Base-by-base conservation (phyloP, 768 basidiomycete genomes). In the Mycena alexandri region DNA sequence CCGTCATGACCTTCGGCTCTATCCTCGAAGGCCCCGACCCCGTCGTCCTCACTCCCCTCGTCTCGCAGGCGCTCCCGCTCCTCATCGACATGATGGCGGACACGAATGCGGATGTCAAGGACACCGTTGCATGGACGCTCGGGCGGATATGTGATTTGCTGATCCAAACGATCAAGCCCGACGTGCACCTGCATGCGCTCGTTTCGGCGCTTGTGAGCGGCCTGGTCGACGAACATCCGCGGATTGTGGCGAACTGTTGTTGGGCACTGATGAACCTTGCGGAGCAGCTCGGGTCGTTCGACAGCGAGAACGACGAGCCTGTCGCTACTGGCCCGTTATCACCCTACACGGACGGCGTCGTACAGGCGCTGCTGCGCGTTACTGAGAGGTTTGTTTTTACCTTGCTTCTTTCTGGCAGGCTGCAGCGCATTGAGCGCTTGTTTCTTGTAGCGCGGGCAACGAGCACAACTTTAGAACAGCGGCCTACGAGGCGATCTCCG, bases 21-120 rank as follows among this genome's bases (percentile, higher is more conserved):
- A 99, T 99, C 74, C 87, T 99, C 34, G 97, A 98, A 69, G 98
- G 98, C 2, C 98, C 98, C 4, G 95, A 98, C 75, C 93, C 95
- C 13, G 78, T 81, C 38, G 90, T 95, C 29, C 88, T 99, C 56
- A 91, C 90, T 22, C 95, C 96, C 38, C 90, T 99, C 48, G 96
- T 98, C 69, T 88, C 93, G 70, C 96, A 98, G 77, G 98, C 98
- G 1, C 85, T 99, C 14, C 95, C 95, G 7, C 90, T 96, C 44
- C 86, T 99, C 53, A 95, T 99, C 75, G 90, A 90, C 72, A 97
- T 98, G 96, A 97, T 99, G 94, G 84, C 82, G 52, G 98, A 99
- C 76, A 74, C 84, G 41, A 90, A 96, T 69, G 51, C 87, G 2
- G 93, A 95, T 67, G 97, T 99, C 72, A 94, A 96, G 79, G 98